Evolutionary conservation across 2,329 filamentous ascomycete genomes (phyloP), one percentile per base, ranked within the genome.

Genomic region (Septoria linicola): DNA sequence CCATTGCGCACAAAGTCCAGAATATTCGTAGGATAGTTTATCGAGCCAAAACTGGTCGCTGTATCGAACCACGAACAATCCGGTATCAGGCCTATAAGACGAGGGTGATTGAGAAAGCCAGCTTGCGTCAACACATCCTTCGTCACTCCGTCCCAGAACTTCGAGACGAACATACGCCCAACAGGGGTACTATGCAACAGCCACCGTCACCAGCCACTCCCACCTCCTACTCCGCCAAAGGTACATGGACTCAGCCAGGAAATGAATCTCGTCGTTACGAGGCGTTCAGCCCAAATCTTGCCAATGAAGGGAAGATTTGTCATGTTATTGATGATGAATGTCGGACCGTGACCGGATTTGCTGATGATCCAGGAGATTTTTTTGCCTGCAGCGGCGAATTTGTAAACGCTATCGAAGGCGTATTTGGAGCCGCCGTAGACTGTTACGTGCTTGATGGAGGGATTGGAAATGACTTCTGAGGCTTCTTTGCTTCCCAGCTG

Each of bases 351-450:
- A 4, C 50, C 54, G 8, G 54, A 50, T 19, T 49, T 53, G 16
- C 41, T 36, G 23, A 56, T 50, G 4, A 50, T 35, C 54, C 49
- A 53, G 30, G 53, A 49, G 21, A 57, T 49, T 21, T 57, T n/a
- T 17, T 53, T 57, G 8, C 54, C 54, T 8, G 42, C 40, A 14
- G 46, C 41, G 6, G 54, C 51, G 17, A 57, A 51, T 16, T 40
- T 44, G 14, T 49, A 54, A 4, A 54, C 51, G 11, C 39, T 45
- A 20, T 54, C 51, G 47, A 48, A 54, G 6, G 47, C 47, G 34
- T 49, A 54, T 40, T 54, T 54, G 4, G 44, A 54, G 17, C 45
- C 54, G 7, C 54, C 51, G 25, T 37, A 47, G 3, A 57, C 30
- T 14, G 51, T 57, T 16, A 54, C 51, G 1, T 44, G 42, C 13